Percentiles rank a stretch among this genome's conserved stretches.
phyloP scores from a whole-genome alignment of 1,284 basidiomycete species.

The Naganishia albida region DNA sequence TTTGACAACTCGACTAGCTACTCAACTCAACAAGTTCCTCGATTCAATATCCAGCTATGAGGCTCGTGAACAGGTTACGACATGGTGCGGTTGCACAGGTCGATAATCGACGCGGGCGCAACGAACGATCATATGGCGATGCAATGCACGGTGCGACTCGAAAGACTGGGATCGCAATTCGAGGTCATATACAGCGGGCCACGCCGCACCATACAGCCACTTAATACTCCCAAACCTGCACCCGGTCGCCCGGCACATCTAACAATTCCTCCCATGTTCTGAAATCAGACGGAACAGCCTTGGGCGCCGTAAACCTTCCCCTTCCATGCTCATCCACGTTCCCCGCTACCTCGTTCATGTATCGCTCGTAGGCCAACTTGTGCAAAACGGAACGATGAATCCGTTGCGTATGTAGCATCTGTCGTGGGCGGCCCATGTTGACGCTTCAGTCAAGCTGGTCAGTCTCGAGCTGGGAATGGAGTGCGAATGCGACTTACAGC shows the following conservation, averaged over 20 bases:
- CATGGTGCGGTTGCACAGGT: too few species aligned
- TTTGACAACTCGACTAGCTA: too few species aligned
- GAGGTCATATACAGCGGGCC: not conserved
- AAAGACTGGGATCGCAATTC: too few species aligned
- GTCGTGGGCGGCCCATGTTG: conserved; percentile 20
- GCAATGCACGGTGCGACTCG: not conserved
- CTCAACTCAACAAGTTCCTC: too few species aligned
- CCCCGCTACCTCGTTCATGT: not conserved
- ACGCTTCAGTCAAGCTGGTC: too few species aligned
- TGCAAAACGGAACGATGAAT: conserved; percentile 28
- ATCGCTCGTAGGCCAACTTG: conserved; percentile 17
- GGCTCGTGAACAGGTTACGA: too few species aligned
- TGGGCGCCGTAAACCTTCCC: conserved; percentile 1
- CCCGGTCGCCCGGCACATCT: not conserved
- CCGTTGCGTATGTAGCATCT: conserved; percentile 23
- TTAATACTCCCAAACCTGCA: conserved; percentile 17
- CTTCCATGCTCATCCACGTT: not conserved
- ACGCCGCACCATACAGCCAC: not conserved
- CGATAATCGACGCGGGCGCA: too few species aligned
- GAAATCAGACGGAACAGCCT: conserved; percentile 17
- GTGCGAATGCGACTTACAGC: conserved; percentile 3
- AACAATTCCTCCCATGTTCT: conserved; percentile 20
- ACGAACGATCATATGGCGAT: too few species aligned
- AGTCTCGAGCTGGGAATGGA: not conserved
- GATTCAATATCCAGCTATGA: too few species aligned